A percentile compares a stretch with the other conserved stretches of the same genome.
Evolutionary conservation across 108 stramenopile species (phyloP).

Genomic region (Nitzschia sp.): DNA sequence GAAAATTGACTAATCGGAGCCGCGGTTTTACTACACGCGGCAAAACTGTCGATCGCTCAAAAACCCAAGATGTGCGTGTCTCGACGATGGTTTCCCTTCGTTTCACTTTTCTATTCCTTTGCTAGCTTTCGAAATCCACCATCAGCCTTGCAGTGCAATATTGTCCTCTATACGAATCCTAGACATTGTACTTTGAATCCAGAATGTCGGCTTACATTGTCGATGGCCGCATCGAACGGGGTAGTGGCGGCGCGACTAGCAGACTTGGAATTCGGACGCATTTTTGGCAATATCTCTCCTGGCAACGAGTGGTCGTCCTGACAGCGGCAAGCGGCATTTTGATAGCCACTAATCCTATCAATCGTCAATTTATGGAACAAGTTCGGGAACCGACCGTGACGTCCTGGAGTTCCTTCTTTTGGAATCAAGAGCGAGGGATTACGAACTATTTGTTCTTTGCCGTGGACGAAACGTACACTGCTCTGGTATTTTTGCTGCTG

Average conservation of each 20-base stretch:
- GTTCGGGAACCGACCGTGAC: neutral
- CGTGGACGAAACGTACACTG: neutral
- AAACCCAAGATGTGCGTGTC: too few relatives aligned
- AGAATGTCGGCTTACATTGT: conserved; percentile 3
- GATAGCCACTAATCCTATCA: conserved; percentile 27
- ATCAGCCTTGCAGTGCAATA: too few relatives aligned
- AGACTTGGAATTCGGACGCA: neutral
- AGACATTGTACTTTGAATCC: too few relatives aligned
- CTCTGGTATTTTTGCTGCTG: neutral
- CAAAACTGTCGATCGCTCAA: too few relatives aligned
- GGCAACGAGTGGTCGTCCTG: conserved; percentile 7
- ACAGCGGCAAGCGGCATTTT: neutral
- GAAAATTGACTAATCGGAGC: too few relatives aligned
- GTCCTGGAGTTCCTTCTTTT: conserved; percentile 6
- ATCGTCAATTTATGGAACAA: neutral
- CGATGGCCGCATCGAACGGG: conserved; percentile 13
- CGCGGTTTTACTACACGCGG: too few relatives aligned
- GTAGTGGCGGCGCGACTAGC: neutral
- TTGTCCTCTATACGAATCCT: too few relatives aligned
- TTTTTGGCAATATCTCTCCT: conserved; percentile 9
- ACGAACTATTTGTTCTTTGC: conserved; percentile 17
- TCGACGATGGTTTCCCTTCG: too few relatives aligned
- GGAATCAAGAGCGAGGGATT: conserved; percentile 1
- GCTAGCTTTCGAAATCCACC: too few relatives aligned
- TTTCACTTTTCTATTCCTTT: too few relatives aligned